Evolutionary conservation across 208 protist species (phyloP), one percentile per base, ranked within the genome.

Genomic region (Wallacemonas collosoma): DNA sequence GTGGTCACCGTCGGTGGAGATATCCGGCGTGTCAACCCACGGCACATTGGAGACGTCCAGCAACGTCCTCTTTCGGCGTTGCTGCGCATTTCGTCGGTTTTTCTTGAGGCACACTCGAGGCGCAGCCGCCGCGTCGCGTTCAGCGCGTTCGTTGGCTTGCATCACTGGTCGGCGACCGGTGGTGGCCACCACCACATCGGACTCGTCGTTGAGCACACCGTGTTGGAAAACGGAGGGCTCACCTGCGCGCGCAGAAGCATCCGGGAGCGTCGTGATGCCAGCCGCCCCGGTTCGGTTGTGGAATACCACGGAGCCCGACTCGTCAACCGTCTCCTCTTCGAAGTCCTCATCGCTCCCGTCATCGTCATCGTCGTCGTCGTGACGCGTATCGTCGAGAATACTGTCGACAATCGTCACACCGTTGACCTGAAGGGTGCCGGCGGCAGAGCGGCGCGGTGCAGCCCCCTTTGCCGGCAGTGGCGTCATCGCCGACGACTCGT

Each of bases 21-120:
- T 73, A 39, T 83, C 71, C 0, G 78, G 78, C 12, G 78, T 73
- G 9, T 54, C 55, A 7, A 83, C 70, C 48, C 77, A 83, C 7
- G 73, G 69, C 8, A 83, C 73, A 6, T 40, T 70, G 2, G 53
- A 39, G 9, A 83, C 41, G 47, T 83, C 65, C 3, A 83, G 54
- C 15, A 79, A 53, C 35, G 78, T 79, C 43, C 43, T 39, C n/a
- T 60, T 66, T 8, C 67, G 44, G 38, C 57, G 73, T 0, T 48
- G 55, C 48, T 61, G 50, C 15, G 57, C 71, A 8, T 50, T 63
- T 35, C 71, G 54, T 39, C 3, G 43, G 15, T 15, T 3, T 2
- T 44, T 36, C 48, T 75, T 26, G 2, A 40, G 61, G 9, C 9
- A 11, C 17, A n/a, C 11, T n/a, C n/a, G n/a, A n/a, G n/a, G n/a